Evolutionary conservation across 495 filamentous ascomycete species (phyloP), one percentile per base, ranked within the genome.

Genomic region (Delitschia confertaspora): DNA sequence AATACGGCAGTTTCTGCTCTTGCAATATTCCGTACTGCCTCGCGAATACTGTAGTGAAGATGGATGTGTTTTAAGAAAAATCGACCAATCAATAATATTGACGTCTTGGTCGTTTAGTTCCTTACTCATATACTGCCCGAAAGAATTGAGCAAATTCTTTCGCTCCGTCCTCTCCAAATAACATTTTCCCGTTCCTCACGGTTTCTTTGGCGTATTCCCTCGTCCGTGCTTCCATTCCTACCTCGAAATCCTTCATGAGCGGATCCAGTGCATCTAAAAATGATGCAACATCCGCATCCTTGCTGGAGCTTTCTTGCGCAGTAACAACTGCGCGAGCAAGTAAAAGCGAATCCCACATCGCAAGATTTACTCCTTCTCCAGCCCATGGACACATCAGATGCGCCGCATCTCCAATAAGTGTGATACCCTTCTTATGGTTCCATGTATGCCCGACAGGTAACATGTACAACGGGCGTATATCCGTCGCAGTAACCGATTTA

Each of bases 351-450:
- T 58, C 55, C 30, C n/a, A 11, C 46, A 58, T 50, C 6, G 53
- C 51, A 1, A 51, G 29, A 42, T 58, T 58, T 13, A 58, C 55
- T 4, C 55, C 55, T 10, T 47, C 55, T 1, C 55, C 55, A 2
- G 55, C 51, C 25, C 42, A 55, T 2, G 55, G 55, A 7, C 32
- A 41, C 51, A 58, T 58, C 16, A 58, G 18, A 42, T 58, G 55
- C 10, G 55, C 45, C 11, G 51, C 46, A 25, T 58, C 55, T 10
- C 51, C 55, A 21, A 58, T 48, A 4, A 58, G 37, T 16, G 55
- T 55, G n/a, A 50, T 47, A 19, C 55, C 51, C 7, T 51, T 17
- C 13, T 33, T 14, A 17, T 36, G n/a, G 2, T 23, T 24, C 55
- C 55, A 58, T 2, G 11, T 19, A 18, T 27, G 22, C 2, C 47